These are phyloP conservation scores for Xenoacremonium recifei DNA, from an alignment of 2,329 filamentous ascomycete species.

Conservation along the genomic window DNA sequence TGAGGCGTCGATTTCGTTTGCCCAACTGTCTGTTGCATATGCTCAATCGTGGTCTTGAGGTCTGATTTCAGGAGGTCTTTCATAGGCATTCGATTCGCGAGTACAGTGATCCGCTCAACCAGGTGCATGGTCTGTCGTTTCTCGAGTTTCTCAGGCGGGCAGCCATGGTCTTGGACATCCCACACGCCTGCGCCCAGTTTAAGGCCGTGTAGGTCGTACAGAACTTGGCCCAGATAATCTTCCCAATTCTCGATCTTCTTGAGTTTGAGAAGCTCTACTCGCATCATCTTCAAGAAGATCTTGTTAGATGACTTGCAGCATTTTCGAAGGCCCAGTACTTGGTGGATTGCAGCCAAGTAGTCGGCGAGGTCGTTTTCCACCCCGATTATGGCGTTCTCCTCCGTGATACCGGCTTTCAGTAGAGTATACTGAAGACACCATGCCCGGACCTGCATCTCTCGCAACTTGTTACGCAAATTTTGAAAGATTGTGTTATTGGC, in stretches of 20 bases:
- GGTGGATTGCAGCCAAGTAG: slow-evolving; percentile 78
- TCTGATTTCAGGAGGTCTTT: slow-evolving; percentile 92
- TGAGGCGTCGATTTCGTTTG: slow-evolving; percentile 74
- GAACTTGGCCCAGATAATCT: slow-evolving; percentile 79
- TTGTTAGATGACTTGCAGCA: slow-evolving; percentile 85
- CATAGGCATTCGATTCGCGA: slow-evolving; percentile 81
- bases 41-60: slow-evolving; percentile 85
- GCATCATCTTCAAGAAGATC: slow-evolving; percentile 85
- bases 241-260: slow-evolving; percentile 79
- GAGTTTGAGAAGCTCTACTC: slow-evolving; percentile 76
- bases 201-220: slow-evolving; percentile 79
- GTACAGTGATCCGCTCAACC: slow-evolving; percentile 77
- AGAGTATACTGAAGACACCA: slow-evolving; percentile 88
- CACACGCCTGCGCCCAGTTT: slow-evolving; percentile 69
- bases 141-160: slow-evolving; percentile 74
- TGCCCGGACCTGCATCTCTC: slow-evolving; percentile 81
- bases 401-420: slow-evolving; percentile 74
- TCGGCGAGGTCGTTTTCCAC: slow-evolving; percentile 73
- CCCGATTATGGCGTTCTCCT: slow-evolving; percentile 60
- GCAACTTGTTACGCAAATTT: slow-evolving; percentile 62
- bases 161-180: slow-evolving; percentile 76
- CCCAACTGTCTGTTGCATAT: slow-evolving; percentile 85
- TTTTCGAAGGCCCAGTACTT: slow-evolving; percentile 77
- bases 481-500: slow-evolving; percentile 55
- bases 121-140: slow-evolving; percentile 76